Base-by-base conservation (phyloP, 352 stramenopile genomes). In the Globisporangium mamillatum region DNA sequence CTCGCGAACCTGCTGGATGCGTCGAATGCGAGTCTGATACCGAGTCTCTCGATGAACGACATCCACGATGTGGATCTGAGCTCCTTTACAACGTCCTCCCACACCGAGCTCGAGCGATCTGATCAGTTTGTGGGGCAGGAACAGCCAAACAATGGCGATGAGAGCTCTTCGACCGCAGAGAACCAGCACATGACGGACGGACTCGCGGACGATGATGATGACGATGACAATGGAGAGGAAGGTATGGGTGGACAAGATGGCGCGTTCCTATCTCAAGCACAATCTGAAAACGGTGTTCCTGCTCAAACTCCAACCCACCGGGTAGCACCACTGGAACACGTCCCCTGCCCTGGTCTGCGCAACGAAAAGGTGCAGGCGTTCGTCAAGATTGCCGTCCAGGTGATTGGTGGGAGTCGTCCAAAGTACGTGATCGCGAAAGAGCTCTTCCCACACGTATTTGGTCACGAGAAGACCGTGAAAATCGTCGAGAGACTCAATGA, bases 361-460 rank as follows among this genome's bases (percentile, higher is more conserved):
- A 81, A 87, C 27, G 79, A 90, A 18, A 86, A 86, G 46, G 79
- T 89, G 0, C 75, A 87, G 57, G 65, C 75, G 14, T 94, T 91
- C 48, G 85, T 93, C 7, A 76, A 74, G 18, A 84, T 77, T 29
- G 77, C 84, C 0, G 79, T 91, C 0, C 87, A 94, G 62, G 65
- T 91, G 32, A 84, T 92, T 12, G 87, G 87, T 24, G 87, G 87
- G 7, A 92, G 87, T 62, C 81, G 87, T 12, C 87, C 87, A 20
- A 85, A 84, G 34, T 92, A 94, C 54, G 85, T 94, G 14, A 92
- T 94, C 56, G 87, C 87, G 12, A 87, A 87, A 18, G 87, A 94
- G 58, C 57, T 93, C 3, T 92, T 90, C 52, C 85, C 85, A 8
- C 71, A 80, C 18, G 75, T 83, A 5, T 93, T 94, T 58, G 63